phyloP scores from a whole-genome alignment of 257 asterid genomes.

The Ehretia macrophylla region DNA sequence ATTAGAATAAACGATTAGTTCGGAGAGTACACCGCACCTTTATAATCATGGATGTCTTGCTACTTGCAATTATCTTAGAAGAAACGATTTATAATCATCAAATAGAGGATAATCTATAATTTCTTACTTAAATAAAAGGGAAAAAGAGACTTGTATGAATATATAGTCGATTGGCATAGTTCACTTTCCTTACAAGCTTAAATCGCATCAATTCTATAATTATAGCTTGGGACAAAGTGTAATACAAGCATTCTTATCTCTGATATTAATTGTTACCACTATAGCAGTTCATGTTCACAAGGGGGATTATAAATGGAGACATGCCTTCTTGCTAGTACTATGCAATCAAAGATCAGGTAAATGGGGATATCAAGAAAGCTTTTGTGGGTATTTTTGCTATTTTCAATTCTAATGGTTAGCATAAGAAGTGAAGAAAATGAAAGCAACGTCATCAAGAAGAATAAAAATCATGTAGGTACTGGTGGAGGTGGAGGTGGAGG shows the following conservation, averaged over 20 bases:
- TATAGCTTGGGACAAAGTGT: background rate
- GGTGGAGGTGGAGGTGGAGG: conserved; percentile 26
- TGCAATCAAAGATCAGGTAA: background rate
- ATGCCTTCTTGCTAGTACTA: background rate
- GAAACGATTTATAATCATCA: too few relatives aligned
- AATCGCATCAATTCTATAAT: background rate
- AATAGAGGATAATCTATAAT: too few relatives aligned
- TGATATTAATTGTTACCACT: too few relatives aligned
- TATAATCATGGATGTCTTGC: too few relatives aligned
- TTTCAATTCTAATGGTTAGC: background rate
- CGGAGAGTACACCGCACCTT: too few relatives aligned
- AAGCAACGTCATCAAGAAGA: background rate
- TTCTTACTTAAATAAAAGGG: too few relatives aligned
- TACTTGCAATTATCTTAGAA: too few relatives aligned
- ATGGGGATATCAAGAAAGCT: conserved; percentile 17
- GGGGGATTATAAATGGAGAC: background rate
- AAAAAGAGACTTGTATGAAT: too few relatives aligned
- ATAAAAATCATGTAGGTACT: background rate
- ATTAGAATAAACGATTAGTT: too few relatives aligned
- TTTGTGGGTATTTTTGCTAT: conserved; percentile 4
- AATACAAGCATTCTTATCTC: background rate
- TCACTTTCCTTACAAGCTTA: conserved; percentile 5
- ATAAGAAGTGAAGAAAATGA: conserved; percentile 13
- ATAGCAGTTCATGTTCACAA: background rate
- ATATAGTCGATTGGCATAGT: too few relatives aligned